These are phyloP conservation scores for Gossypium mustelinum DNA, from an alignment of 345 rosid species.

Conservation along the genomic window DNA sequence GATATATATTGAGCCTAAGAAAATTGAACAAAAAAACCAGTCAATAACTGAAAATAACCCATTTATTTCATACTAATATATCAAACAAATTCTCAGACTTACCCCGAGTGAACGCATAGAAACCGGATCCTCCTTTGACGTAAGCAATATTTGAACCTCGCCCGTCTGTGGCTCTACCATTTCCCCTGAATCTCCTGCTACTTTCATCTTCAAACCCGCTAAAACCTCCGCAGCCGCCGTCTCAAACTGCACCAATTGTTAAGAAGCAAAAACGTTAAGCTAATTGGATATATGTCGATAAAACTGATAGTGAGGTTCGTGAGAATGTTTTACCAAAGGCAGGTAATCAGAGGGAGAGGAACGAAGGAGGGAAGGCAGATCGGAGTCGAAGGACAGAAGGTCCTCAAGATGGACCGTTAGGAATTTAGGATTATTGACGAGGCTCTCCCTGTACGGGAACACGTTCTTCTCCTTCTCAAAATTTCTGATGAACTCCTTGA, in stretches of 20 bases:
- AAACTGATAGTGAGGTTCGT: background rate
- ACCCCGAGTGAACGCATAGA: conserved; percentile 96
- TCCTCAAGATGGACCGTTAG: conserved; percentile 77
- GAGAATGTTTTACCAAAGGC: conserved; percentile 47
- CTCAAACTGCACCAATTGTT: conserved; percentile 52
- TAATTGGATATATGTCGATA: background rate
- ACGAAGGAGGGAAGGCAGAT: conserved; percentile 76
- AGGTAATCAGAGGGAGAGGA: conserved; percentile 76
- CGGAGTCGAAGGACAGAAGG: conserved; percentile 74
- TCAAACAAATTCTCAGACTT: conserved; percentile 11
- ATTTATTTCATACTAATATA: background rate
- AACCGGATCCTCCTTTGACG: conserved; percentile 76
- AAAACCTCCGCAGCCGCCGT: conserved; percentile 90
- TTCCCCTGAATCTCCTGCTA: conserved; percentile 68
- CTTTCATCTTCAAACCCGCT: conserved; percentile 72
- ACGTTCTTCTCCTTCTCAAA: conserved; percentile 66
- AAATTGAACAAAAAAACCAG: background rate
- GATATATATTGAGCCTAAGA: conserved; percentile 81
- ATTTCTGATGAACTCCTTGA: conserved; percentile 83
- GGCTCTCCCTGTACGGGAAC: conserved; percentile 82
- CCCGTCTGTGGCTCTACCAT: conserved; percentile 64
- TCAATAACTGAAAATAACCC: background rate
- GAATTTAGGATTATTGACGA: conserved; percentile 65
- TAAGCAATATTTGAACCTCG: conserved; percentile 77
- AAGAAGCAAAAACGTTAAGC: background rate